Percentiles rank a stretch among this genome's conserved stretches.
Conservation (phyloP, 1,284 basidiomycete species). For the Ganoderma boninense region DNA sequence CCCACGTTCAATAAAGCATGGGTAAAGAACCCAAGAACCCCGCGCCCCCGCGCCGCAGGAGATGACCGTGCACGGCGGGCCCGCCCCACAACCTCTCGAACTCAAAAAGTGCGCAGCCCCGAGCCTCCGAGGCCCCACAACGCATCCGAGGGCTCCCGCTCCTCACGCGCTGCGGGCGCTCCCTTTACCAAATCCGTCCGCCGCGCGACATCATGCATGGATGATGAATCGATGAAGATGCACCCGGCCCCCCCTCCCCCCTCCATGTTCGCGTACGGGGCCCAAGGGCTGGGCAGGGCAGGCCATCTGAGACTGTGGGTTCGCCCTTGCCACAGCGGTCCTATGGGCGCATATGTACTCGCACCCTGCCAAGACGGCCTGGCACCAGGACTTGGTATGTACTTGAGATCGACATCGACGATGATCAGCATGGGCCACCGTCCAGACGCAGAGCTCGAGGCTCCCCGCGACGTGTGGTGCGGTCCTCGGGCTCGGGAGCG, state of each 20-base stretch:
- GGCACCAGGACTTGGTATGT: background rate
- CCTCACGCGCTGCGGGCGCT: background rate
- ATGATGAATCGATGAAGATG: too few species aligned
- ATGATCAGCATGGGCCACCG: background rate
- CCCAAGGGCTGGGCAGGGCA: too few species aligned
- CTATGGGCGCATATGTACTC: conserved; percentile 20
- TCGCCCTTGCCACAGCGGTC: background rate
- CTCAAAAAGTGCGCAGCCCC: too few species aligned
- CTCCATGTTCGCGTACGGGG: background rate
- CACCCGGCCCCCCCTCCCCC: too few species aligned
- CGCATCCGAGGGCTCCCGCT: background rate
- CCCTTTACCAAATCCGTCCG: background rate
- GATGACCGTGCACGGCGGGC: background rate
- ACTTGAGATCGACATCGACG: background rate
- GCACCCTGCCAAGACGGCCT: conserved; percentile 4
- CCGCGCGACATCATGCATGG: too few species aligned
- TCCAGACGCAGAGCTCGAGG: background rate
- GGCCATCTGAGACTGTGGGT: background rate
- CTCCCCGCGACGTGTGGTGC: background rate
- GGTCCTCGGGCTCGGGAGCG: background rate
- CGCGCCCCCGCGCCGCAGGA: background rate
- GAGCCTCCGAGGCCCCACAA: too few species aligned
- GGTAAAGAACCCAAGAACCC: background rate
- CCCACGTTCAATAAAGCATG: background rate
- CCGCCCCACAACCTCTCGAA: background rate